Base-by-base conservation (phyloP, 768 basidiomycete species). In the Hortiboletus campestris region DNA sequence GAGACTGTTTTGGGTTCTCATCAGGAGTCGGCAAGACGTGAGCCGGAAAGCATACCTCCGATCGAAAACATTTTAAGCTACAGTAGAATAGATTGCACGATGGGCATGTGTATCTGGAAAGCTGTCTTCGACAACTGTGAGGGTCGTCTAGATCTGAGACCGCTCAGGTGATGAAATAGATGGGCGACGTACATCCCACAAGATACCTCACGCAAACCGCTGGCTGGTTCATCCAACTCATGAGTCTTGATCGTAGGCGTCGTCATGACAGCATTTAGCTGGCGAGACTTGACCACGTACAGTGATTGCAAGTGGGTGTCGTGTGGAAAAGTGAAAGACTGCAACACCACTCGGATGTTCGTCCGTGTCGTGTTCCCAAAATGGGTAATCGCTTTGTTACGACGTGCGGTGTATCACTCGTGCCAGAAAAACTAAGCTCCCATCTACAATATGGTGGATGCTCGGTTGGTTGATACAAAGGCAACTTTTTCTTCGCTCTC, bases 31-130 rank as follows among this genome's bases (percentile, higher is more conserved):
- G 12, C 2, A 17, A 39, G n/a, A 48, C 9, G 35, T 17, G 48
- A 47, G 41, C 39, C 9, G 7, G 19, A 52, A 53, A 29, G 67
- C 80, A 57, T 70, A 88, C 88, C 72, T 82, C 75, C 29, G 87
- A 86, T 42, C 86, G 83, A 73, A 91, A 94, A 72, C 92, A 94
- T 12, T 75, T 73, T 31, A 93, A 68, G 28, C 89, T 89, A 72
- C 92, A 94, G 63, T 94, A 94, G 0, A 81, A 80, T 28, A 87
- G 73, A 64, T 93, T 93, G 73, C 92, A 94, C 32, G 77, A 78
- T 22, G 92, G 88, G 60, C 92, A 94, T 1, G 84, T 86, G 70
- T 94, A 94, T 64, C 84, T 86, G 17, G 89, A 81, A 60, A 89
- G 79, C 63, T 90, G 86, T 64, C 88, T 78, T 32, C 76, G 79